A percentile compares a stretch with the other conserved stretches of the same genome.
phyloP scores from a whole-genome alignment of 176 grass and related monocot genomes.

The Oryza punctata region DNA sequence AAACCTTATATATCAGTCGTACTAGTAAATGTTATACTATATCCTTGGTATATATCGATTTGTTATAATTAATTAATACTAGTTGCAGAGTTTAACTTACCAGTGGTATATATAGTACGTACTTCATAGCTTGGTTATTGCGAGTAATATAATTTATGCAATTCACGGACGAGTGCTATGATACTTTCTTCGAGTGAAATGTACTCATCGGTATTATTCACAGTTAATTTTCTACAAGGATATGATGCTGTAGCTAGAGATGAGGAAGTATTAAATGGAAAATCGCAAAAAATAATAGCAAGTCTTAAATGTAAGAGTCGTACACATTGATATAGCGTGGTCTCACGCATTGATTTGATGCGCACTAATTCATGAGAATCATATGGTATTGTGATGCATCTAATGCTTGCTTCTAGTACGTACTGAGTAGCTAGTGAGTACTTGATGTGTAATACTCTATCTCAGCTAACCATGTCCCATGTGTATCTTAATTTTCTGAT shows the following conservation, averaged over 20 bases:
- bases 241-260: neutral
- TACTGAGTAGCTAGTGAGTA: neutral
- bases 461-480: neutral
- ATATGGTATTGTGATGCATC: neutral
- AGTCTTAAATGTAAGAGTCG: neutral
- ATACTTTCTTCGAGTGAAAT: neutral
- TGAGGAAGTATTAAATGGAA: neutral
- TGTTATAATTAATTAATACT: neutral
- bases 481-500: neutral
- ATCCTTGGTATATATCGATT: neutral
- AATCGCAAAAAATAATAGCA: neutral
- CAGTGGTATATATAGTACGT: neutral
- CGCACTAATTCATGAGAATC: conserved; percentile 15
- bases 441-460: neutral
- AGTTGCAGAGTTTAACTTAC: neutral
- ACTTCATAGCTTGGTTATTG: neutral
- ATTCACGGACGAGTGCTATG: neutral
- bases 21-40: neutral
- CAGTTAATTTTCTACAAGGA: neutral
- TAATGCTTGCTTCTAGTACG: neutral
- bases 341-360: neutral
- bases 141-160: conserved; percentile 1
- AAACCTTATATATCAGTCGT: conserved; percentile 28
- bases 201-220: neutral
- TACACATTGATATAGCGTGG: neutral